These are phyloP conservation scores for Oryza brachyantha DNA, from an alignment of 176 grass and related monocot species.

Conservation along the genomic window DNA sequence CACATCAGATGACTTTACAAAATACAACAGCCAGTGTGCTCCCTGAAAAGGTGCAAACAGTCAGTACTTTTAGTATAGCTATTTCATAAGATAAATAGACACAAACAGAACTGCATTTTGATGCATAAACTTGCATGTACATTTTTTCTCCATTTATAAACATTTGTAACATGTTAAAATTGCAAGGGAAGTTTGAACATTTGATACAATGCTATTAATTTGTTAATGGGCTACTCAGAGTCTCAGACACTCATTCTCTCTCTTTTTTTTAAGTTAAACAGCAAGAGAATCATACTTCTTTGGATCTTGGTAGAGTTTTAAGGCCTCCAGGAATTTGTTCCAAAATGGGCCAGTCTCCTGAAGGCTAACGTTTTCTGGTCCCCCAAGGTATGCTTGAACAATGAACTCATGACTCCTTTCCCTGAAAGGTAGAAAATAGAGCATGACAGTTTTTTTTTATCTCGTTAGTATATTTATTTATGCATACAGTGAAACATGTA, in stretches of 20 bases:
- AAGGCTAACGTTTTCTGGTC: conserved; percentile 89
- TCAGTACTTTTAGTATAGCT: not conserved
- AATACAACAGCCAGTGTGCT: conserved; percentile 57
- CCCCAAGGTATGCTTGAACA: conserved; percentile 86
- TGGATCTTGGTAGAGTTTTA: conserved; percentile 66
- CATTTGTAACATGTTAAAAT: conserved; percentile 8
- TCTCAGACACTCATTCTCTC: not conserved
- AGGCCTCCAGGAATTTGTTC: conserved; percentile 76
- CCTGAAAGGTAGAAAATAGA: conserved; percentile 37
- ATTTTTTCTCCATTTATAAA: not conserved
- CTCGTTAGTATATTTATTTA: conserved; percentile 19
- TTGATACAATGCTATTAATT: not conserved
- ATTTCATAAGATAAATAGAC: not conserved
- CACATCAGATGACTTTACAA: conserved; percentile 43
- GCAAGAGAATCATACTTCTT: conserved; percentile 57
- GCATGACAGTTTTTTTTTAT: not conserved
- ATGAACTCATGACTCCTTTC: conserved; percentile 79
- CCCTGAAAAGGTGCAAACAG: conserved; percentile 49
- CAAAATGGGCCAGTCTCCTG: conserved; percentile 86
- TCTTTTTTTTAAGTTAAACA: conserved; percentile 9
- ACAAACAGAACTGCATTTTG: not conserved
- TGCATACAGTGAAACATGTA: not conserved
- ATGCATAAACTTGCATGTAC: not conserved
- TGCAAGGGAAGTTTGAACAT: conserved; percentile 22
- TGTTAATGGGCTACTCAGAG: not conserved